Percentiles rank a stretch among this genome's conserved stretches.
phyloP scores from a whole-genome alignment of 352 stramenopile genomes.

The Phytophthora citricola region DNA sequence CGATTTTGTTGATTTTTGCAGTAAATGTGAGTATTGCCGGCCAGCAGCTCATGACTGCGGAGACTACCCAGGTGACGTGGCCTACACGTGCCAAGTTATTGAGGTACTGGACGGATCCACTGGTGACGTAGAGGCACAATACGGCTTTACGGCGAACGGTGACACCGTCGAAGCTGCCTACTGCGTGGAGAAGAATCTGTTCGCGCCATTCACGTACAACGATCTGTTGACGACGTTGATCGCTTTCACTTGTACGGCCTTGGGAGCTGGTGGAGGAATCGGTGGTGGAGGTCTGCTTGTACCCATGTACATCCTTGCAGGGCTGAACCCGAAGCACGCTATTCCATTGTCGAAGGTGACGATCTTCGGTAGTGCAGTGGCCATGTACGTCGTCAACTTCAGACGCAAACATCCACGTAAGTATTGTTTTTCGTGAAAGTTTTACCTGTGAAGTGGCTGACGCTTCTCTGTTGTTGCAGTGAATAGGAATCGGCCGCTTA shows the following conservation, averaged over 20 bases:
- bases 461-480: conserved; percentile 25
- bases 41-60: conserved; percentile 56
- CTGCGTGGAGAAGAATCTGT: conserved; percentile 85
- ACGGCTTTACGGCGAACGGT: too few species aligned
- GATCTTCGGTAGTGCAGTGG: conserved; percentile 95
- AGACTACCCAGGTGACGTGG: conserved; percentile 44
- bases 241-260: conserved; percentile 77
- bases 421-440: conserved; percentile 9
- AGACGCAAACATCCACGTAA: conserved; percentile 91
- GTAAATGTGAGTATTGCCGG: conserved; percentile 70
- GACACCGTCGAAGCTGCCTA: conserved; percentile 39
- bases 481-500: conserved; percentile 90
- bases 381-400: conserved; percentile 94
- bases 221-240: conserved; percentile 71
- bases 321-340: conserved; percentile 92
- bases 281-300: conserved; percentile 96
- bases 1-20: conserved; percentile 14
- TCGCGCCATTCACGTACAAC: conserved; percentile 64
- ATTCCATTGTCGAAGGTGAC: conserved; percentile 97
- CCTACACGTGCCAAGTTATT: conserved; percentile 56
- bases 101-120: conserved; percentile 38
- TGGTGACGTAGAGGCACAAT: not conserved
- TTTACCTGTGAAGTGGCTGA: not conserved
- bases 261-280: conserved; percentile 91
- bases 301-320: conserved; percentile 96